These are phyloP conservation scores for Fusarium nelsonii DNA, from an alignment of 2,329 filamentous ascomycete genomes.

Conservation along the genomic window DNA sequence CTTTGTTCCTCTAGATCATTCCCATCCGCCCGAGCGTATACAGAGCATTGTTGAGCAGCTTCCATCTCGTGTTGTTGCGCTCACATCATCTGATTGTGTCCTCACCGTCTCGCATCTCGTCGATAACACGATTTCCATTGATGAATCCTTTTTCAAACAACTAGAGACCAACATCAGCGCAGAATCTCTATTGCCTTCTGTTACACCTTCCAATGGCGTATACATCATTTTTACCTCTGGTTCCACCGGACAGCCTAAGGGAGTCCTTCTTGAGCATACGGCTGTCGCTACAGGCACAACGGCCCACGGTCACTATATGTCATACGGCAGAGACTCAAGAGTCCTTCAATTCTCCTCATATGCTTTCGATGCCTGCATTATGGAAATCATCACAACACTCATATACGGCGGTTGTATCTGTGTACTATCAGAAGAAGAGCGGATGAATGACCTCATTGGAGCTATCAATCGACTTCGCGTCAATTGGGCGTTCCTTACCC, in stretches of 20 bases:
- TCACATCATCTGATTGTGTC: background rate
- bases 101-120: background rate
- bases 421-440: background rate
- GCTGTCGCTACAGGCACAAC: background rate
- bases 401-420: background rate
- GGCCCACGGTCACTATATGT: background rate
- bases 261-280: background rate
- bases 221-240: conserved; percentile 3
- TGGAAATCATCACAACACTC: background rate
- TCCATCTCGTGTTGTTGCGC: background rate
- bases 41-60: background rate
- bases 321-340: background rate
- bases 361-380: background rate
- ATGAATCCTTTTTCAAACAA: background rate
- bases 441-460: background rate
- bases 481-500: background rate
- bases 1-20: background rate
- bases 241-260: background rate
- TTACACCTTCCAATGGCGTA: background rate
- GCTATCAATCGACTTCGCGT: background rate
- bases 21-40: background rate
- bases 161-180: background rate
- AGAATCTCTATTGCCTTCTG: background rate
- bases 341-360: conserved; percentile 1
- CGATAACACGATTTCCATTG: background rate